Evolutionary conservation across 1,284 basidiomycete genomes (phyloP).

Genomic region (Trichosporon asahii): DNA sequence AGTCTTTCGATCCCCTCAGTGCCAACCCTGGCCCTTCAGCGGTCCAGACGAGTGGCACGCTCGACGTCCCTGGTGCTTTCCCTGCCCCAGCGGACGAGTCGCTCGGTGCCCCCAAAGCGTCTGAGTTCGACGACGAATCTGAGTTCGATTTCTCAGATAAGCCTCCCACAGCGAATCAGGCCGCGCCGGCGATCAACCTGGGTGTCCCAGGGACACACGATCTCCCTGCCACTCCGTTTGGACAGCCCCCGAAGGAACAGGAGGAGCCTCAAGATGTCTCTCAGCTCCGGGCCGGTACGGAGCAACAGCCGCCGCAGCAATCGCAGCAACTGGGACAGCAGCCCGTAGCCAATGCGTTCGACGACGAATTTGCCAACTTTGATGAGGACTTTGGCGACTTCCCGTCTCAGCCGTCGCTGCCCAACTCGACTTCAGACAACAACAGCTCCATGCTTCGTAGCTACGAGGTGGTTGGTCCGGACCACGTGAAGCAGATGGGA

Average conservation of each 20-base stretch:
- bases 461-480: constrained; percentile 44
- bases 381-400: constrained; percentile 53
- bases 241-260: background rate
- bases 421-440: constrained; percentile 28
- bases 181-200: background rate
- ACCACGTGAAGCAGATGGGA: background rate
- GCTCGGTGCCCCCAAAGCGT: constrained; percentile 13
- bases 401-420: constrained; percentile 21
- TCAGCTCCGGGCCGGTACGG: background rate
- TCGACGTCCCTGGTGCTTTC: background rate
- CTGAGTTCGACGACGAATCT: constrained; percentile 75
- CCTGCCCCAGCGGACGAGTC: background rate
- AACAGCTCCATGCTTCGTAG: constrained; percentile 31
- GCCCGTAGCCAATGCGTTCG: constrained; percentile 29
- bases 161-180: constrained; percentile 45
- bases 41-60: background rate
- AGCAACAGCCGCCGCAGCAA: constrained; percentile 14
- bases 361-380: constrained; percentile 54
- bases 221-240: background rate
- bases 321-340: background rate
- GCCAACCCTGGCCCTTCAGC: background rate
- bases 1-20: background rate
- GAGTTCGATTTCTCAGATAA: constrained; percentile 74
- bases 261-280: background rate
- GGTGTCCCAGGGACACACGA: background rate